These are phyloP conservation scores for Apophysomyces variabilis DNA, from an alignment of 371 early-diverging fungal genomes.

Conservation along the genomic window DNA sequence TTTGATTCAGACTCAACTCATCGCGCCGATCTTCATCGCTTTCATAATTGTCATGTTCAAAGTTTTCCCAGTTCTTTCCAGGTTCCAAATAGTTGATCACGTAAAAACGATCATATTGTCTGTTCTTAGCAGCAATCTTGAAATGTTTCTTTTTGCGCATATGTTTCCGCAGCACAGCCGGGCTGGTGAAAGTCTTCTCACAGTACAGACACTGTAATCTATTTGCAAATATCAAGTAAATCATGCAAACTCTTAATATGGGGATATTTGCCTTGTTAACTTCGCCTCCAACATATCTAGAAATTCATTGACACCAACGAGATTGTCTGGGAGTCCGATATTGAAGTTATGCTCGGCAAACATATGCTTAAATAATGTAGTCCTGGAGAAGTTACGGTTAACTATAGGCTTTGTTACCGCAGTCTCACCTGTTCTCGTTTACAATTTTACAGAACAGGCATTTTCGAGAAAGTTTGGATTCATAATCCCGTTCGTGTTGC, in stretches of 20 bases:
- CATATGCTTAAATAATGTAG: constrained; percentile 85
- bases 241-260: not conserved
- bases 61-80: constrained; percentile 90
- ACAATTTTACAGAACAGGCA: constrained; percentile 92
- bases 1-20: constrained; percentile 46
- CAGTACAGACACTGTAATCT: constrained; percentile 93
- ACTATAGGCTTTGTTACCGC: not conserved
- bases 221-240: constrained; percentile 9
- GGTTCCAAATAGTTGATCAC: constrained; percentile 95
- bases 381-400: constrained; percentile 30
- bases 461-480: constrained; percentile 72
- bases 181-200: constrained; percentile 89
- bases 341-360: constrained; percentile 92
- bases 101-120: constrained; percentile 93
- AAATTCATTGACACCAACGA: constrained; percentile 88
- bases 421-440: constrained; percentile 62
- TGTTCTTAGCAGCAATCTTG: constrained; percentile 89
- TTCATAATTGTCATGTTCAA: constrained; percentile 80
- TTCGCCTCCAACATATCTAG: constrained; percentile 80
- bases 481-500: constrained; percentile 77
- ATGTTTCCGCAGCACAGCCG: constrained; percentile 90
- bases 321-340: constrained; percentile 92
- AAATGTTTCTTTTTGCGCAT: constrained; percentile 99
- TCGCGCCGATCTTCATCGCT: constrained; percentile 76
- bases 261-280: constrained; percentile 62